A percentile compares a stretch with the other conserved stretches of the same genome.
phyloP scores from a whole-genome alignment of 139 green algal genomes.

The Chlorella sp. region DNA sequence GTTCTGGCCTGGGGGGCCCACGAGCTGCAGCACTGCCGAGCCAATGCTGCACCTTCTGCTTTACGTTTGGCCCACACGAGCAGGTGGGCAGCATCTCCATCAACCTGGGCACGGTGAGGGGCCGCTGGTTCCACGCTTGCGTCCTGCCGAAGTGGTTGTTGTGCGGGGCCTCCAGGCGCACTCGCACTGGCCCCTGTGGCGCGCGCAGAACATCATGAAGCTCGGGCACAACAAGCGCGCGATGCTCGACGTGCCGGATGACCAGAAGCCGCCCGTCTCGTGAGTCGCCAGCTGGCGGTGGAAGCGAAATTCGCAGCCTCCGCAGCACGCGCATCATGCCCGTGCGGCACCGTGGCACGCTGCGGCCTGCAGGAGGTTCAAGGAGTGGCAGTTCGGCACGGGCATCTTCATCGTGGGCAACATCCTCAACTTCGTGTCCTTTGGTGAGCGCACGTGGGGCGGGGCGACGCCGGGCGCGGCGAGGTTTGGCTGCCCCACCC shows the following conservation, averaged over 20 bases:
- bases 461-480: too few relatives aligned
- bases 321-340: too few relatives aligned
- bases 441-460: slow-evolving; percentile 32
- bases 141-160: neutral
- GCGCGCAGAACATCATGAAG: slow-evolving; percentile 82
- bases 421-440: slow-evolving; percentile 71
- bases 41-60: too few relatives aligned
- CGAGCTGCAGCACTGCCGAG: too few relatives aligned
- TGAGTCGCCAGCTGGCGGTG: neutral
- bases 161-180: too few relatives aligned
- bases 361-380: slow-evolving; percentile 12
- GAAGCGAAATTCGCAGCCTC: neutral
- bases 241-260: slow-evolving; percentile 18
- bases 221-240: slow-evolving; percentile 72
- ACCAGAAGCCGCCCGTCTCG: slow-evolving; percentile 23
- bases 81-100: slow-evolving; percentile 67
- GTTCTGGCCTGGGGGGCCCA: too few relatives aligned
- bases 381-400: slow-evolving; percentile 67
- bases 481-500: too few relatives aligned
- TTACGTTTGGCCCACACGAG: too few relatives aligned
- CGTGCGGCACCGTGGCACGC: too few relatives aligned
- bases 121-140: neutral
- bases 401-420: slow-evolving; percentile 64
- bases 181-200: neutral
- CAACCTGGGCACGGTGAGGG: slow-evolving; percentile 63